phyloP scores from a whole-genome alignment of 2,329 filamentous ascomycete genomes.

The Fusarium compactum region DNA sequence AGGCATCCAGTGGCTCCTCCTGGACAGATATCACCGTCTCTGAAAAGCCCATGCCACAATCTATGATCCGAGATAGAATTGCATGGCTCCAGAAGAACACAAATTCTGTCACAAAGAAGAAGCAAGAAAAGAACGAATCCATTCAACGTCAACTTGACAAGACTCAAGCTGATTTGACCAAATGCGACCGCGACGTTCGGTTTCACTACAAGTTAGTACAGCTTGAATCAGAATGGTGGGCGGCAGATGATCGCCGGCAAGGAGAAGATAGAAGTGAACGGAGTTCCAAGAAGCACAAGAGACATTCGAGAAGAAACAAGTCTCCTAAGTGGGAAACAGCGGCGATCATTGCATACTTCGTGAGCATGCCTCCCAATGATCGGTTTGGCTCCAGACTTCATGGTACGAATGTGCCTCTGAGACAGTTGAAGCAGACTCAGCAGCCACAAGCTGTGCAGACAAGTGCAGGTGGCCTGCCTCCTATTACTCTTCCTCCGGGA shows the following conservation, averaged over 20 bases:
- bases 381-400: slow-evolving; percentile 50
- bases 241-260: slow-evolving; percentile 41
- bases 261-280: slow-evolving; percentile 37
- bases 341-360: slow-evolving; percentile 62
- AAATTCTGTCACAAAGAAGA: slow-evolving; percentile 54
- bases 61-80: slow-evolving; percentile 54
- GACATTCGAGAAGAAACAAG: slow-evolving; percentile 38
- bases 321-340: slow-evolving; percentile 52
- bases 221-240: slow-evolving; percentile 56
- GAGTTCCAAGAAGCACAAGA: slow-evolving; percentile 36
- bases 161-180: slow-evolving; percentile 52
- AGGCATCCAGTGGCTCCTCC: slow-evolving; percentile 47
- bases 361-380: slow-evolving; percentile 52
- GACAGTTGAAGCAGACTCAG: slow-evolving; percentile 7
- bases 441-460: slow-evolving; percentile 1
- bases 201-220: slow-evolving; percentile 60
- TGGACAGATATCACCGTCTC: slow-evolving; percentile 57
- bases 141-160: slow-evolving; percentile 59
- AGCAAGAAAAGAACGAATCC: slow-evolving; percentile 49
- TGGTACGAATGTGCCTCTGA: slow-evolving; percentile 35
- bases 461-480: slow-evolving; percentile 5
- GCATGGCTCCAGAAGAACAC: slow-evolving; percentile 53
- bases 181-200: slow-evolving; percentile 52
- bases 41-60: slow-evolving; percentile 53
- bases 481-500: neutral